phyloP scores from a whole-genome alignment of 1,284 basidiomycete species.

The Amylostereum areolatum region DNA sequence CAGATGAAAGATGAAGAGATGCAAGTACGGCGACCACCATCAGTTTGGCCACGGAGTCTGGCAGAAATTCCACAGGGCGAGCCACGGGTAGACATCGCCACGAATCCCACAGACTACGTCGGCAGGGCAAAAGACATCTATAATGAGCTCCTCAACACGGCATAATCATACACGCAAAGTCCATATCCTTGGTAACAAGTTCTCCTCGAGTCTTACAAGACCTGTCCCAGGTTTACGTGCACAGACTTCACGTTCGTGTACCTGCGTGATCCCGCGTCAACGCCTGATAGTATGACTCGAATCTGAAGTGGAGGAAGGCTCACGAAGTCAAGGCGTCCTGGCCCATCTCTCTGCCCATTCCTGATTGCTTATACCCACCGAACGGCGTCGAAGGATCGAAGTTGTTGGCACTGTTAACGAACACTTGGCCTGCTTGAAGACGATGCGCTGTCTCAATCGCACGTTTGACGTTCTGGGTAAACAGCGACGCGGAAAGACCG shows the following conservation, averaged over 20 bases:
- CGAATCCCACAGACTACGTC: too few species aligned
- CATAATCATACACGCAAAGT: too few species aligned
- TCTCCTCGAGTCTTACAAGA: background rate
- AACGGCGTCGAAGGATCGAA: conserved; percentile 69
- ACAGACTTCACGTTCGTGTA: background rate
- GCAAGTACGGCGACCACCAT: too few species aligned
- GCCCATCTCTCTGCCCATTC: conserved; percentile 82
- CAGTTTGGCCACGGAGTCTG: too few species aligned
- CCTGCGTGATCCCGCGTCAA: background rate
- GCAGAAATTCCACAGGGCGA: too few species aligned
- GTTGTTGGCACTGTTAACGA: conserved; percentile 75
- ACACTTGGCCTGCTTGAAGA: conserved; percentile 81
- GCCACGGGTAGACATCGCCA: too few species aligned
- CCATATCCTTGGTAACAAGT: too few species aligned
- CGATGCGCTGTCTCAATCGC: conserved; percentile 72
- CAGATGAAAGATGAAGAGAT: too few species aligned
- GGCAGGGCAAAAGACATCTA: too few species aligned
- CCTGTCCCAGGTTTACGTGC: background rate
- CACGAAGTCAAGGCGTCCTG: conserved; percentile 73
- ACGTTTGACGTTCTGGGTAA: conserved; percentile 73
- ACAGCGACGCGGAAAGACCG: conserved; percentile 84
- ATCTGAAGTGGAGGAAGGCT: conserved; percentile 19
- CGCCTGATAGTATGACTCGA: background rate
- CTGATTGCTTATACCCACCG: conserved; percentile 86
- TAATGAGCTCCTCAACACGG: too few species aligned